Percentiles rank a stretch among this genome's conserved stretches.
Evolutionary conservation across 192 early-diverging fungal genomes (phyloP).

Genomic region (Dispira simplex): DNA sequence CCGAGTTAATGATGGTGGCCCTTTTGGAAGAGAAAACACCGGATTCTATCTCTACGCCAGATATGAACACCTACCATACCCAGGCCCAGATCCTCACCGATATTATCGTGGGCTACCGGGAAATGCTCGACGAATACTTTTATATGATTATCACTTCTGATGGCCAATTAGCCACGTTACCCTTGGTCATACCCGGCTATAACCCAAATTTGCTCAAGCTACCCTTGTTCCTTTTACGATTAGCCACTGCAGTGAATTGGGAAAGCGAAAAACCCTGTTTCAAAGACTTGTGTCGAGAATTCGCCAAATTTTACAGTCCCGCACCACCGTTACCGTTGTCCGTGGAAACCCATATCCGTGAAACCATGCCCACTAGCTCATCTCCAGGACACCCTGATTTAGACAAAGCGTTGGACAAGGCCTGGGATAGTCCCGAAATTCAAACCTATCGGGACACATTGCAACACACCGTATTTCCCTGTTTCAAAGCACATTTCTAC

Average conservation of each 20-base stretch:
- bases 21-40: constrained; percentile 26
- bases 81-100: constrained; percentile 3
- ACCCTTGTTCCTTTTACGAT: constrained; percentile 63
- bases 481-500: constrained; percentile 55
- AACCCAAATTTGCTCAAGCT: constrained; percentile 71
- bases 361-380: background rate
- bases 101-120: constrained; percentile 29
- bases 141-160: constrained; percentile 46
- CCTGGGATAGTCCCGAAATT: constrained; percentile 11
- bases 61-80: background rate
- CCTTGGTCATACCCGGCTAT: constrained; percentile 71
- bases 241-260: constrained; percentile 76
- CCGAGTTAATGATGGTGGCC: constrained; percentile 52
- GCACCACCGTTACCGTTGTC: constrained; percentile 25
- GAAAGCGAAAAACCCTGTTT: constrained; percentile 75
- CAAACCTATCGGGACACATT: constrained; percentile 40
- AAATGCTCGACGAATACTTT: constrained; percentile 90
- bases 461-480: constrained; percentile 70
- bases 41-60: constrained; percentile 10
- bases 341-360: background rate
- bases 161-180: constrained; percentile 51
- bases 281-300: constrained; percentile 43
- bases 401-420: background rate
- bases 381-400: background rate
- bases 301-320: constrained; percentile 45